Percentiles rank a stretch among this genome's conserved stretches.
These are phyloP conservation scores for Aspergillus piperis DNA, from an alignment of 2,329 filamentous ascomycete species.

Conservation along the genomic window DNA sequence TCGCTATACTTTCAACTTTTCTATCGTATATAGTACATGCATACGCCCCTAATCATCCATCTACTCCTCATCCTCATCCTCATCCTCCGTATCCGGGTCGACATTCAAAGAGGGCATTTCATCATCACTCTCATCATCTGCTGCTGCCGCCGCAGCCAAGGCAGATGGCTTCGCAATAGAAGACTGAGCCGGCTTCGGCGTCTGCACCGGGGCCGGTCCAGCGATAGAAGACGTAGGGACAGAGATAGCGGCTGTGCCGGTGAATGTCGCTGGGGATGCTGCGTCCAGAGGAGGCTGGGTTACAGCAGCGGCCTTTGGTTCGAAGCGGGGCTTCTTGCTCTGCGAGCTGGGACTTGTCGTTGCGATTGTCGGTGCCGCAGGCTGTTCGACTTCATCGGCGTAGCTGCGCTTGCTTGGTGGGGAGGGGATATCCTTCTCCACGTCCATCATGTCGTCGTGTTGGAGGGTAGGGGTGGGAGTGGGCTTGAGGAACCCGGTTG, in stretches of 20 bases:
- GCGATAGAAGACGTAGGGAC: conserved; percentile 7
- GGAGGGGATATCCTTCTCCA: conserved; percentile 11
- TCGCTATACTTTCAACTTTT: too few species aligned
- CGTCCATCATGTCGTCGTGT: conserved; percentile 17
- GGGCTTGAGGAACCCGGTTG: conserved; percentile 29
- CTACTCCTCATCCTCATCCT: conserved; percentile 42
- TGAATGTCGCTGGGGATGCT: conserved; percentile 22
- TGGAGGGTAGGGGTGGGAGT: conserved; percentile 15
- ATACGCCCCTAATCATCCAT: too few species aligned
- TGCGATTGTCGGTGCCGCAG: background rate
- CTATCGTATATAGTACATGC: too few species aligned
- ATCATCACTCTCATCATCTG: conserved; percentile 48
- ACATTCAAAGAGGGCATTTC: conserved; percentile 52
- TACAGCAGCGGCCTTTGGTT: conserved; percentile 13
- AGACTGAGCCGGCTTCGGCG: background rate
- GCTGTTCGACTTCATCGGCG: conserved; percentile 24
- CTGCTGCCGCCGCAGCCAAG: conserved; percentile 16
- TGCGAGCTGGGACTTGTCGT: conserved; percentile 15
- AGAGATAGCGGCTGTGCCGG: conserved; percentile 18
- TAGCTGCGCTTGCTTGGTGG: conserved; percentile 32
- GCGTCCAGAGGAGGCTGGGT: conserved; percentile 13
- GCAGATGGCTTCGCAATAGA: conserved; percentile 9
- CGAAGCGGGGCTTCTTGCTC: conserved; percentile 36
- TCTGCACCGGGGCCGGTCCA: background rate
- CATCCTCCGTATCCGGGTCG: conserved; percentile 50